These are phyloP conservation scores for Arbutus unedo DNA, from an alignment of 148 eudicot species.

Conservation along the genomic window DNA sequence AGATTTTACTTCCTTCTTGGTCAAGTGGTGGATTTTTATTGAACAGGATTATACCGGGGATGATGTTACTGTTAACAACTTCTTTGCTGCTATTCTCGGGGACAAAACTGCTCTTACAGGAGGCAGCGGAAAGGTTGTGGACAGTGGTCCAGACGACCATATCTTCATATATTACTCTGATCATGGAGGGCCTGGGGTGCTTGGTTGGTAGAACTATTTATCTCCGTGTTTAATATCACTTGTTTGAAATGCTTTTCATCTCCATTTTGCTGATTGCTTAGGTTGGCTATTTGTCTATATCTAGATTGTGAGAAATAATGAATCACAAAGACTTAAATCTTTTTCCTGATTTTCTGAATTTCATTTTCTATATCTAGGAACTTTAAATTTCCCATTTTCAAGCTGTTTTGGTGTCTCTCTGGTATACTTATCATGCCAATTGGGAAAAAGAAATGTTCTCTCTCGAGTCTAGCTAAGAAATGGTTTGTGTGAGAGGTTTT, in stretches of 20 bases:
- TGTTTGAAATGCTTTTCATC: not conserved
- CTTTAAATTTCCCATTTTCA: not conserved
- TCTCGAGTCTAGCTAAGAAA: not conserved
- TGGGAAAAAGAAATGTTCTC: not conserved
- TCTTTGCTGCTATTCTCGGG: slow-evolving; percentile 64
- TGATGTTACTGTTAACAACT: slow-evolving; percentile 51
- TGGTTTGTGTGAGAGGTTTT: not conserved
- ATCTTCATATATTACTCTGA: slow-evolving; percentile 71
- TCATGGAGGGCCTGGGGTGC: slow-evolving; percentile 84
- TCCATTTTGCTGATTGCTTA: not conserved
- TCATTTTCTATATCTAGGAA: not conserved
- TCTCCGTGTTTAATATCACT: not conserved
- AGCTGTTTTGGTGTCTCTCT: slow-evolving; percentile 1
- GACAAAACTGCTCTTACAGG: slow-evolving; percentile 62
- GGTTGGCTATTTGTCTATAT: not conserved
- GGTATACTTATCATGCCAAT: not conserved
- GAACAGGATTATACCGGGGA: slow-evolving; percentile 74
- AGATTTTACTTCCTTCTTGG: not conserved
- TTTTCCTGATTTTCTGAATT: not conserved
- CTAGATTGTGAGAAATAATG: not conserved
- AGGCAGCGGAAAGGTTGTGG: slow-evolving; percentile 78
- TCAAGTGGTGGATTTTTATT: slow-evolving; percentile 5
- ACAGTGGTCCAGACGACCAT: slow-evolving; percentile 78
- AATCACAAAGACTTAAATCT: not conserved
- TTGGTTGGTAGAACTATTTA: slow-evolving; percentile 45